These are phyloP conservation scores for Fraxinus americana DNA, from an alignment of 257 asterid genomes.

Conservation along the genomic window DNA sequence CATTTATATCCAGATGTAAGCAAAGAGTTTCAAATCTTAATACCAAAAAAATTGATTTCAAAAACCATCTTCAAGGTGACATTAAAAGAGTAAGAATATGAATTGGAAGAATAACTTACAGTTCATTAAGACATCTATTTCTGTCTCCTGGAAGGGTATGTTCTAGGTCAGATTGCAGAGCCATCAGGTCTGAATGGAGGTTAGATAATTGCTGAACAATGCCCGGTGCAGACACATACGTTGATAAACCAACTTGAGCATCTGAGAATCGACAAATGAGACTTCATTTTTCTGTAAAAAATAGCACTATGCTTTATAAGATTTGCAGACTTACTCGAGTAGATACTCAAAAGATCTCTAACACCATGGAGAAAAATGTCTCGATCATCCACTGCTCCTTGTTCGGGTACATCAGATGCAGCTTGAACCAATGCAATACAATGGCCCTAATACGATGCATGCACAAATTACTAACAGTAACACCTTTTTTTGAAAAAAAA, in stretches of 20 bases:
- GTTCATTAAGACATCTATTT: constrained; percentile 84
- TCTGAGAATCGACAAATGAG: constrained; percentile 44
- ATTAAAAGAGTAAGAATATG: constrained; percentile 1
- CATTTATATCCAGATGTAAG: neutral
- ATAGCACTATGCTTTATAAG: constrained; percentile 20
- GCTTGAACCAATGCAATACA: constrained; percentile 84
- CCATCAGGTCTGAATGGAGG: constrained; percentile 84
- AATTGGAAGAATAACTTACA: constrained; percentile 54
- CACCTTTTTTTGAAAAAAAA: neutral
- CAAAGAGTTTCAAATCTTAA: neutral
- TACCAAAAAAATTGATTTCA: neutral
- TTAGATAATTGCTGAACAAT: constrained; percentile 86
- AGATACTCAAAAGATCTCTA: constrained; percentile 92
- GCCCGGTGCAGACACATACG: constrained; percentile 95
- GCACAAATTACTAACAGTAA: constrained; percentile 19
- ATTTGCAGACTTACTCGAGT: constrained; percentile 68
- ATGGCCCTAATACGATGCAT: constrained; percentile 55
- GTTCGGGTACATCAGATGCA: constrained; percentile 89
- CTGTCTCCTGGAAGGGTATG: constrained; percentile 95
- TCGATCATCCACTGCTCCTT: constrained; percentile 97
- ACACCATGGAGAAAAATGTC: constrained; percentile 95
- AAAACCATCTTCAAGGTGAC: neutral
- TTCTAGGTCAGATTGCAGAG: constrained; percentile 90
- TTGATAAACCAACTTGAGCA: constrained; percentile 88
- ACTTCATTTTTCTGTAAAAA: constrained; percentile 5